Evolutionary conservation across 495 filamentous ascomycete species (phyloP), one percentile per base, ranked within the genome.

Genomic region (Talaromyces adpressus): DNA sequence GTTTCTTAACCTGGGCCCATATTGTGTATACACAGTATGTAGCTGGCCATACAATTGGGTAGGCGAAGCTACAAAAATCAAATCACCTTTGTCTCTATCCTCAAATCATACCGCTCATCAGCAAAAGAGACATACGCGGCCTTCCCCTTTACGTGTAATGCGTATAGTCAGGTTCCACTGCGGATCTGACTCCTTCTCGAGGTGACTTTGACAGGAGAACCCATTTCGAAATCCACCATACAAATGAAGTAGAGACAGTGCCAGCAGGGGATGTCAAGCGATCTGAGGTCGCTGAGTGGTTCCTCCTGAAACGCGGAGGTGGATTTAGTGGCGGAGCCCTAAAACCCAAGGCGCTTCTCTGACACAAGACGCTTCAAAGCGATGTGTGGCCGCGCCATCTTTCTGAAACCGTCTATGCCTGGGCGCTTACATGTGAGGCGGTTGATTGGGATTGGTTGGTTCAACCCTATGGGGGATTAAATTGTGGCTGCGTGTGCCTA

Each of bases 371-470:
- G 56, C 56, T 58, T 58, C 56, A 58, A 49, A 5, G 27, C 56
- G n/a, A 20, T 58, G 12, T 58, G 27, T 11, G 30, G 56, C 30
- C 56, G 56, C 56, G 56, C 56, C 29, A 36, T 58, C 61, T n/a
- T 54, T 36, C 61, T 62, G 61, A 62, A 62, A 62, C 61, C n/a
- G 29, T 36, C 30, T 32, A 20, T 58, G 56, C 30, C 56, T 58
- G 16, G 52, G 52, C 52, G 45, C n/a, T 20, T 49, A 49, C 18
- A 20, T 20, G 16, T 49, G 45, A 49, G 45, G 45, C 45, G 45
- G 45, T 18, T 49, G 45, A 49, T 49, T 49, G 45, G n/a, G n/a
- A 9, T 49, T 45, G n/a, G 41, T 5, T 45, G 41, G n/a, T n/a
- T 16, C 14, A 12, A 36, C 11, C 6, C 12, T 41, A 41, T 41